Conservation (phyloP, 495 filamentous ascomycete species). For the Friedmanniomyces simplex region DNA sequence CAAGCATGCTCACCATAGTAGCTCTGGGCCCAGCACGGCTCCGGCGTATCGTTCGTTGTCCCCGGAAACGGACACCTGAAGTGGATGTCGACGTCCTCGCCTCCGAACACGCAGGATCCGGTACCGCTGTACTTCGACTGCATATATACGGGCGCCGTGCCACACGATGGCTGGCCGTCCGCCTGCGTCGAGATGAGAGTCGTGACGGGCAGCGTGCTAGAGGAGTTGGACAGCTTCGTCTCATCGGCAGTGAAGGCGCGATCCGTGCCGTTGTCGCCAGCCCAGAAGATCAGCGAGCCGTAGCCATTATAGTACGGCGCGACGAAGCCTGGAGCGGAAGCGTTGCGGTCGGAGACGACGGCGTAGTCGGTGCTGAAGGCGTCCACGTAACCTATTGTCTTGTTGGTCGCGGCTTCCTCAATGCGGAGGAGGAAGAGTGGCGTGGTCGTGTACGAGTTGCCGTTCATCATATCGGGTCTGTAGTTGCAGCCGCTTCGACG, state of each 20-base stretch:
- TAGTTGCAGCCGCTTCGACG: background rate
- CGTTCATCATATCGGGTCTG: background rate
- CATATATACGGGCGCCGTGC: background rate
- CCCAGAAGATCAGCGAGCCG: constrained; percentile 3
- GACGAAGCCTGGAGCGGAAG: background rate
- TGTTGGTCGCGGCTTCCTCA: background rate
- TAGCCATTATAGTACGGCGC: background rate
- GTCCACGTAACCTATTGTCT: background rate
- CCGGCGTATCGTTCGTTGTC: background rate
- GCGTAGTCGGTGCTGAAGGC: background rate
- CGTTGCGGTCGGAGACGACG: background rate
- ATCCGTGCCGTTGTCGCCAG: background rate
- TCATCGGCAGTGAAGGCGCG: background rate
- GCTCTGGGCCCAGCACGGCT: background rate
- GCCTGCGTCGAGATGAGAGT: background rate
- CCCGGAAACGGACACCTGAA: background rate
- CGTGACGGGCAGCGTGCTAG: background rate
- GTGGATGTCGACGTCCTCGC: background rate
- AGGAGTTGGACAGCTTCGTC: background rate
- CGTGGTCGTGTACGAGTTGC: background rate
- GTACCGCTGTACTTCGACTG: background rate
- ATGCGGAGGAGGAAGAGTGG: background rate
- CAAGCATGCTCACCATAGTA: background rate
- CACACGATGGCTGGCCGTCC: background rate
- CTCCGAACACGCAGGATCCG: background rate